Base-by-base conservation (phyloP, 441 rosid genomes). In the Sinapis alba region DNA sequence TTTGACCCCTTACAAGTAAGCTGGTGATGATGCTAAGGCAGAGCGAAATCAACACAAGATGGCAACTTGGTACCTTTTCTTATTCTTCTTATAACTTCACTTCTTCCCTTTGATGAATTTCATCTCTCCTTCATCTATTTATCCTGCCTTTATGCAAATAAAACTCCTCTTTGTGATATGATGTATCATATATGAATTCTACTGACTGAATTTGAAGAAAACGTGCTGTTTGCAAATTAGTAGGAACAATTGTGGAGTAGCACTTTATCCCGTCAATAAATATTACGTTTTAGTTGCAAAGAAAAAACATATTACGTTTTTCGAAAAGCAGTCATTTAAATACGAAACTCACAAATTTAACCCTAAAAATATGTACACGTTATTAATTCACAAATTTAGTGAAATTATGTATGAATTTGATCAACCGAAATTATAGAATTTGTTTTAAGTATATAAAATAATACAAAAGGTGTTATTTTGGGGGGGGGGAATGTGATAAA, bases 1-100 rank as follows among this genome's bases (percentile, higher is more conserved):
- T 86, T 95, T 50, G 89, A 88, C 43, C 98, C 97, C 1, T 79
- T 95, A 86, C 97, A 91, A 1, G 92, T 93, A 97, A 2, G 93
- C 94, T 0, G 98, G 93, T 19, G 87, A 74, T 59, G 71, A 79
- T 62, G 77, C 93, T 13, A 86, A 89, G 77, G 93, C 93, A 6
- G 79, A 85, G 81, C 94, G 86, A 41, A 41, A 73, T 92, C 32
- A 98, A 95, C 74, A 84, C 82, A 28, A 95, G 99, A 78, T 95
- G 98, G 98, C 79, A 80, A 27, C 74, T 70, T 28, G 94, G 89
- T 60, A 45, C 87, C 18, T 73, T 93, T 68, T 95, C 98, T 19
- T 93, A 93, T 76, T 77, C 97, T 66, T 93, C 99, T 60, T 90
- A 95, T 77, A 83, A 81, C 76, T 95, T 95, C 74, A 76, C 86